Evolutionary conservation across 257 asterid genomes (phyloP).

Genomic region (Prunella vulgaris): DNA sequence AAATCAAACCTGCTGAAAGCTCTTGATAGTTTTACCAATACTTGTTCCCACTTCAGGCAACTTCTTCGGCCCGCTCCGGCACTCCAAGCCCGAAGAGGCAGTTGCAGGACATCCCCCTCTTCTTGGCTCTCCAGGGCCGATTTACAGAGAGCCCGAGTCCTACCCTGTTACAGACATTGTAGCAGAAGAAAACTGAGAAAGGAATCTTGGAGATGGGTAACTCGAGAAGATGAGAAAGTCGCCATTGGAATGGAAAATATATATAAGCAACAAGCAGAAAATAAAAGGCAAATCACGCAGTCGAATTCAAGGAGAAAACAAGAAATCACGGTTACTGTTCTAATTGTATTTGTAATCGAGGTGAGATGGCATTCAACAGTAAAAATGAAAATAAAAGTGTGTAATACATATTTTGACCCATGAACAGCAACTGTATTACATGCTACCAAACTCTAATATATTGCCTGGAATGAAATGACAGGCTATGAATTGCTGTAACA

Average conservation of each 20-base stretch:
- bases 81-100: constrained; percentile 85
- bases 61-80: constrained; percentile 85
- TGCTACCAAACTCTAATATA: too few relatives aligned
- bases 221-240: constrained; percentile 14
- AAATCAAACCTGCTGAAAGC: constrained; percentile 77
- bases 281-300: too few relatives aligned
- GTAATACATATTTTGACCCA: too few relatives aligned
- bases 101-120: constrained; percentile 55
- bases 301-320: too few relatives aligned
- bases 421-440: too few relatives aligned
- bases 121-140: constrained; percentile 27
- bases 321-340: too few relatives aligned
- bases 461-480: constrained; percentile 99
- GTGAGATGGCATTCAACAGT: too few relatives aligned
- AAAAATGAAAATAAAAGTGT: too few relatives aligned
- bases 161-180: constrained; percentile 19
- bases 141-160: constrained; percentile 15
- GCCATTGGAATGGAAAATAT: constrained; percentile 37
- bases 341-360: too few relatives aligned
- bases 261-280: too few relatives aligned
- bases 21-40: constrained; percentile 77
- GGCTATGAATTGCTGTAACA: constrained; percentile 81
- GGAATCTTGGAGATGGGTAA: constrained; percentile 20
- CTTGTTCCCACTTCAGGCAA: constrained; percentile 76
- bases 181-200: constrained; percentile 45